Conservation (phyloP, 176 grass and related monocot genomes). For the Hordeum marinum region DNA sequence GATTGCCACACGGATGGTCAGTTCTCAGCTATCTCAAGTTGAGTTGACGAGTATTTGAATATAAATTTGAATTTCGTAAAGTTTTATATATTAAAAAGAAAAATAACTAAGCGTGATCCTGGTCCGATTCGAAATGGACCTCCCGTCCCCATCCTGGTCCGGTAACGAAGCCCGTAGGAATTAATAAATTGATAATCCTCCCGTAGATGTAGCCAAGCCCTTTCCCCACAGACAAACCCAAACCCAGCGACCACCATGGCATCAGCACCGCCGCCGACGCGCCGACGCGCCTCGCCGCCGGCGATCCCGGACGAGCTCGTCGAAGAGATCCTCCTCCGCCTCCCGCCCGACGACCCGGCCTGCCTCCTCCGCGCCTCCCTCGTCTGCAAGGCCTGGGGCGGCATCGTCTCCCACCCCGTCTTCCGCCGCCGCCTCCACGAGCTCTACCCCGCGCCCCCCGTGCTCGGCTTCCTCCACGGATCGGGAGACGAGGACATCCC, state of each 20-base stretch:
- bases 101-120: too few relatives aligned
- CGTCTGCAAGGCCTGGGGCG: not conserved
- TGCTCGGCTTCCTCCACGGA: not conserved
- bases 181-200: too few relatives aligned
- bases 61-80: too few relatives aligned
- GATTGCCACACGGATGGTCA: too few relatives aligned
- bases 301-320: not conserved
- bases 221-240: too few relatives aligned
- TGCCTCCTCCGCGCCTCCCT: not conserved
- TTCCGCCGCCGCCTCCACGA: not conserved
- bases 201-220: too few relatives aligned
- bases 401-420: not conserved
- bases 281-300: not conserved
- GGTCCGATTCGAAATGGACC: too few relatives aligned
- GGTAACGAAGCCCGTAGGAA: too few relatives aligned
- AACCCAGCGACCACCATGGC: not conserved
- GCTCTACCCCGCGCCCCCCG: not conserved
- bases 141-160: too few relatives aligned
- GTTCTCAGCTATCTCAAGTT: too few relatives aligned
- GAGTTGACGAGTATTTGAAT: too few relatives aligned
- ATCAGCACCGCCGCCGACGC: not conserved
- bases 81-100: too few relatives aligned
- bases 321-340: not conserved
- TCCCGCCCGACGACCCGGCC: not conserved
- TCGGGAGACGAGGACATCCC: not conserved